These are phyloP conservation scores for Orbilia quercus DNA, from an alignment of 2,329 filamentous ascomycete genomes.

Conservation along the genomic window DNA sequence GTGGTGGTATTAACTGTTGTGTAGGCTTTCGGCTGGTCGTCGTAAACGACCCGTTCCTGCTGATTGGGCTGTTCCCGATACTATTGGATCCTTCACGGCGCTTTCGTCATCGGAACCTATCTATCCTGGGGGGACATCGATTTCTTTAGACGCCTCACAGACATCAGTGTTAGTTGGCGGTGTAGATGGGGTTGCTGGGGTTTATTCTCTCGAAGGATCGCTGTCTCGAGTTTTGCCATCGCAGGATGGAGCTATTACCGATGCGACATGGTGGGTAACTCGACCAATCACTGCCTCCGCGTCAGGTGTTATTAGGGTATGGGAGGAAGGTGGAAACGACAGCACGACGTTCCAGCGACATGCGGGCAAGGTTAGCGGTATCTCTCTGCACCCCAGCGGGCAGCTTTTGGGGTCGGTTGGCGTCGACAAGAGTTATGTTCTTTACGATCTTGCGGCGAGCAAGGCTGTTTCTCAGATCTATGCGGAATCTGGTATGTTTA, in stretches of 20 bases:
- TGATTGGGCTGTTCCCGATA: conserved; percentile 82
- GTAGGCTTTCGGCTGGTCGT: conserved; percentile 83
- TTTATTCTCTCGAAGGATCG: conserved; percentile 81
- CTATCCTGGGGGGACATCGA: conserved; percentile 70
- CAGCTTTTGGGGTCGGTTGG: conserved; percentile 87
- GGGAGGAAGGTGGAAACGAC: conserved; percentile 75
- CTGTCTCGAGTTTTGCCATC: conserved; percentile 75
- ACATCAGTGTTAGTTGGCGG: conserved; percentile 79
- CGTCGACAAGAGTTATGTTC: conserved; percentile 88
- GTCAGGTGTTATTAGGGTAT: conserved; percentile 82
- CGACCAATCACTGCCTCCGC: conserved; percentile 79
- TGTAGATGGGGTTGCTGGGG: conserved; percentile 76
- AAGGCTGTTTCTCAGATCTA: conserved; percentile 81
- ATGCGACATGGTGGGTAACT: conserved; percentile 73
- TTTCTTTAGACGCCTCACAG: conserved; percentile 71
- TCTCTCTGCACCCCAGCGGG: conserved; percentile 84
- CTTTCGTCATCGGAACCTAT: conserved; percentile 69
- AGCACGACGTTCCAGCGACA: conserved; percentile 80
- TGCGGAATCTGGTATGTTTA: conserved; percentile 77
- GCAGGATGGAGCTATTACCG: conserved; percentile 75
- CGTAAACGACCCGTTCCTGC: conserved; percentile 88
- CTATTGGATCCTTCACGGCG: conserved; percentile 72
- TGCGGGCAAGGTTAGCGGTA: conserved; percentile 79
- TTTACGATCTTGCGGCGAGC: conserved; percentile 80
- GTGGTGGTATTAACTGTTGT: conserved; percentile 34